Evolutionary conservation across 495 filamentous ascomycete genomes (phyloP), one percentile per base, ranked within the genome.

Genomic region (Haplographium delicatum): DNA sequence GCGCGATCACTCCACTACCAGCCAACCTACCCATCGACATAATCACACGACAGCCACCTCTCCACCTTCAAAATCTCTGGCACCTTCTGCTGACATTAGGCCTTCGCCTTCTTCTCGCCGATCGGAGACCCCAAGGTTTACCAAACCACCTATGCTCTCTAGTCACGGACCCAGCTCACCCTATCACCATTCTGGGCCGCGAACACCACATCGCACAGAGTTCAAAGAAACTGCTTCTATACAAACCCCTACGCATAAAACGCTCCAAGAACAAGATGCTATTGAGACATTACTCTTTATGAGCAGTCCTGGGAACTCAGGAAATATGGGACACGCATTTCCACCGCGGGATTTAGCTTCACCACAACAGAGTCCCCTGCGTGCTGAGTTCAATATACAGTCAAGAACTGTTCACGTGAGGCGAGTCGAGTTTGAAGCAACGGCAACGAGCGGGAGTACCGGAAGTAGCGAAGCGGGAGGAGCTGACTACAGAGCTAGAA

Each of bases 211-310:
- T 23, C 47, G 40, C 4, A 24, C 42, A 2, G 48, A 57, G 5
- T 45, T 53, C 19, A 41, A 44, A 48, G 47, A 56, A 15, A 37
- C 40, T 6, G 26, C 54, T 3, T 55, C 66, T n/a, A 72, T 73
- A 16, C 73, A 77, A 22, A 79, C 79, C 10, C 79, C 82, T 10
- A 79, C 77, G 31, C 73, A 82, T 33, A 87, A 86, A 47, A 81
- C 83, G 15, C 72, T 78, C 18, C 83, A 85, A 59, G 89, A 95
- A 59, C 80, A 89, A 58, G 89, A 93, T 56, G 89, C 88, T n/a
- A 82, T 94, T 19, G 89, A 95, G 59, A 86, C 85, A 0, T 68
- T 94, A 20, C 71, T 94, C 18, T 91, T 89, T 67, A 89, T 95
- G 86, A 87, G 85, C 50, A 91, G 86, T 55, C 89, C 89, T 0